Base-by-base conservation (phyloP, 441 rosid genomes). In the Kokia cookei region DNA sequence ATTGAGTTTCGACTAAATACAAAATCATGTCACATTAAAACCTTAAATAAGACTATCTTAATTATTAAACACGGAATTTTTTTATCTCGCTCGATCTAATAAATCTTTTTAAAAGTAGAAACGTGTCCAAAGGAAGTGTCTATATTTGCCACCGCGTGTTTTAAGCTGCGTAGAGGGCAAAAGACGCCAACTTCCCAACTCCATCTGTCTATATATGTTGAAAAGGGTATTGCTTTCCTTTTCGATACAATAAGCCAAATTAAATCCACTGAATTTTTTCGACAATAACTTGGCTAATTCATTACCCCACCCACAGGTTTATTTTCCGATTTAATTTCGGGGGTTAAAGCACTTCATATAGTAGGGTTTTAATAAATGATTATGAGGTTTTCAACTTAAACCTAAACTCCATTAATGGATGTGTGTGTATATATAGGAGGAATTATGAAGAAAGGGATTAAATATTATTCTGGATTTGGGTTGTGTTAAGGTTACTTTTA, bases 91-190 rank as follows among this genome's bases (percentile, higher is more conserved):
- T 32, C 37, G 6, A 32, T 32, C 37, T 32, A 32, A 4, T 32
- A 32, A 32, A 32, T 32, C 37, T 5, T 32, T 48, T 48, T 48
- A 48, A n/a, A 65, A 70, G 51, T 69, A 69, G 82, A 86, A 77
- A 88, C 90, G 86, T 82, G 84, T 83, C 83, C 17, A 75, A 11
- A 76, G 80, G 14, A 61, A 73, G 32, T 63, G 81, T 78, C 69
- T 71, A 74, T 32, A 69, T 70, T 79, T 70, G 85, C 59, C 79
- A 75, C 78, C 65, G 84, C 90, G 88, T 76, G 87, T 75, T 69
- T 83, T 76, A 82, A 86, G 87, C 86, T 77, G 88, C 84, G 83
- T 83, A 76, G 86, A 84, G 79, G 80, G 77, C 87, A 85, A 82
- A 86, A 84, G 87, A 89, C 82, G 89, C 85, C 85, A 86, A 22